A percentile compares a stretch with the other conserved stretches of the same genome.
These are phyloP conservation scores for Eucalyptus urophylla DNA, from an alignment of 345 rosid genomes.

Conservation along the genomic window DNA sequence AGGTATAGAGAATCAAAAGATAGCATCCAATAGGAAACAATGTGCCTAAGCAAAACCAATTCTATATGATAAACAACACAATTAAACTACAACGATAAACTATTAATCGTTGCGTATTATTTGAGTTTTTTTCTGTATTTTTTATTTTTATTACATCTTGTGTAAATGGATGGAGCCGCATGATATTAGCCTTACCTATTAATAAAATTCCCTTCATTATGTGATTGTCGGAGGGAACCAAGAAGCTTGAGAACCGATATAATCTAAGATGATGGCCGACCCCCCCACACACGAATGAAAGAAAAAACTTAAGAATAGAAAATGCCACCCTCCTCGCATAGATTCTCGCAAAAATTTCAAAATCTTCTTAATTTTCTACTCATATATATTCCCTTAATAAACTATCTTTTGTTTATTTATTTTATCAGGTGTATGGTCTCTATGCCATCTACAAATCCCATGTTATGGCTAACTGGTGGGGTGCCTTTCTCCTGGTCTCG, in stretches of 20 bases:
- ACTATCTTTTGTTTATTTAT: not conserved
- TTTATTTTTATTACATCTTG: not conserved
- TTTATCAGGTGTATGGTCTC: not conserved
- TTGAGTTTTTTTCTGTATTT: not conserved
- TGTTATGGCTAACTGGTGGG: not conserved
- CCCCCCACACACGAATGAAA: not conserved
- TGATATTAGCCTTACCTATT: not conserved
- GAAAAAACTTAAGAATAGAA: not conserved
- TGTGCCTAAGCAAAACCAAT: not conserved
- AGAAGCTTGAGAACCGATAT: not conserved
- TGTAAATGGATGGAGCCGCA: not conserved
- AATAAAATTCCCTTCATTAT: not conserved
- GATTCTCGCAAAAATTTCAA: not conserved
- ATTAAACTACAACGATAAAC: fast-evolving
- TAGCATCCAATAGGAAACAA: not conserved
- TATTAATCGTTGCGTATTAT: not conserved
- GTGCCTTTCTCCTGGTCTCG: not conserved
- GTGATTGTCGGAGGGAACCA: not conserved
- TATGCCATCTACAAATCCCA: not conserved
- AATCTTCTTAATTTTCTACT: not conserved
- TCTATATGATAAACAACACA: too few relatives aligned
- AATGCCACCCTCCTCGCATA: not conserved
- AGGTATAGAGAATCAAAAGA: not conserved
- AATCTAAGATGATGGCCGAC: not conserved
- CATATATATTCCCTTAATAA: not conserved